Conservation (phyloP, 352 stramenopile genomes). For the Phytopythium cucurbitacearum region DNA sequence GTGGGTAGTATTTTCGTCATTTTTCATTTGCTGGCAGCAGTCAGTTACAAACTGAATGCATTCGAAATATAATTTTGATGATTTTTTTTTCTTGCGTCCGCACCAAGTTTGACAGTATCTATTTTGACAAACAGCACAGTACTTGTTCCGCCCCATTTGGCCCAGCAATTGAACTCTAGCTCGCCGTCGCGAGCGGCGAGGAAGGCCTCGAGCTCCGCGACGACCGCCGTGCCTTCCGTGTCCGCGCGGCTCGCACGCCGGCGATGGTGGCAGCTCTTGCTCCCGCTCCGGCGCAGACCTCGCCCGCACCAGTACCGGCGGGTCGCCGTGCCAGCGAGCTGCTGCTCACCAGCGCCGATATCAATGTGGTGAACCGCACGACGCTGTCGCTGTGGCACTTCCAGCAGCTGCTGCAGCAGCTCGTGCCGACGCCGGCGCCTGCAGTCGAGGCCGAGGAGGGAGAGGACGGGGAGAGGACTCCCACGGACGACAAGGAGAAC, state of each 20-base stretch:
- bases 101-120: no score
- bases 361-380: constrained; percentile 68
- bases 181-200: no score
- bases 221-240: background rate
- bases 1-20: no score
- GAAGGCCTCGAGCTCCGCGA: background rate
- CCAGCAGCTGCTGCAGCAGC: constrained; percentile 46
- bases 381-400: constrained; percentile 82
- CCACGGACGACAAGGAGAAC: constrained; percentile 1
- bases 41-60: no score
- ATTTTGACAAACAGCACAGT: no score
- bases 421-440: constrained; percentile 23
- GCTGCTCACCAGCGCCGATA: constrained; percentile 50
- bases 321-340: constrained; percentile 40
- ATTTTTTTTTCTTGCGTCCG: no score
- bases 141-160: no score
- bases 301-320: background rate
- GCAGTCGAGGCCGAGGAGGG: constrained; percentile 13
- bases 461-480: constrained; percentile 8
- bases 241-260: background rate
- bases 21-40: no score
- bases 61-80: no score
- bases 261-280: no score
- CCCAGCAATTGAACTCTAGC: no score
- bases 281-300: no score